Conservation (phyloP, 805 yeast genomes). For the Maudiozyma saulgeensis region DNA sequence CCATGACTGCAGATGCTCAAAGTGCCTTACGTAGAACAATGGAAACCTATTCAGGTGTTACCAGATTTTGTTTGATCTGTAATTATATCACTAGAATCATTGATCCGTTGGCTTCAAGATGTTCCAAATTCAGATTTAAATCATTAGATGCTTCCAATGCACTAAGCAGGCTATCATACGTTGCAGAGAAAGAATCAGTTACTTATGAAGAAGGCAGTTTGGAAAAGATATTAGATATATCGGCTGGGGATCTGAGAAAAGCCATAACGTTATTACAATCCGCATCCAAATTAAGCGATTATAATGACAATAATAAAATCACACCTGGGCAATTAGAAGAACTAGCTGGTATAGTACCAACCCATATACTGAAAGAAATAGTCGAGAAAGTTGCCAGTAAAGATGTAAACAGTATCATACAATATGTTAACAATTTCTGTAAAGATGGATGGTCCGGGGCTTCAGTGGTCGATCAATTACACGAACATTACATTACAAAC, state of each 20-base stretch:
- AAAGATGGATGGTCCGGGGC: slow-evolving; percentile 74
- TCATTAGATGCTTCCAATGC: slow-evolving; percentile 67
- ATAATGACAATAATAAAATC: slow-evolving; percentile 33
- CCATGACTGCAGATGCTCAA: slow-evolving; percentile 96
- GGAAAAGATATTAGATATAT: slow-evolving; percentile 54
- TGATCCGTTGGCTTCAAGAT: slow-evolving; percentile 92
- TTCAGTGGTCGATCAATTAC: slow-evolving; percentile 62
- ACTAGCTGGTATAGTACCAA: slow-evolving; percentile 68
- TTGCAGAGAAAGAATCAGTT: slow-evolving; percentile 42
- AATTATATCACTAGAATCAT: slow-evolving; percentile 94
- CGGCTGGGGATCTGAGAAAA: slow-evolving; percentile 85
- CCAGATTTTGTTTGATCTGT: slow-evolving; percentile 91
- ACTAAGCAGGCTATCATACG: slow-evolving; percentile 50
- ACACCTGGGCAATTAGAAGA: slow-evolving; percentile 47
- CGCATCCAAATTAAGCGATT: slow-evolving; percentile 46
- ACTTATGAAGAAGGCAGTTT: slow-evolving; percentile 42
- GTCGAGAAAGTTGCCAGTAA: slow-evolving; percentile 30
- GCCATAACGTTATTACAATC: slow-evolving; percentile 88
- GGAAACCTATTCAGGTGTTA: slow-evolving; percentile 82
- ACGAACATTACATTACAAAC: slow-evolving; percentile 52
- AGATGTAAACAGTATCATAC: slow-evolving; percentile 29
- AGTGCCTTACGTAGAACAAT: slow-evolving; percentile 88
- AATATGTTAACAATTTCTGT: slow-evolving; percentile 41
- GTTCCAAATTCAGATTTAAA: slow-evolving; percentile 89
- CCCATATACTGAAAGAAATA: slow-evolving; percentile 35